Evolutionary conservation across 257 asterid genomes (phyloP), one percentile per base, ranked within the genome.

Genomic region (Capsicum pubescens): DNA sequence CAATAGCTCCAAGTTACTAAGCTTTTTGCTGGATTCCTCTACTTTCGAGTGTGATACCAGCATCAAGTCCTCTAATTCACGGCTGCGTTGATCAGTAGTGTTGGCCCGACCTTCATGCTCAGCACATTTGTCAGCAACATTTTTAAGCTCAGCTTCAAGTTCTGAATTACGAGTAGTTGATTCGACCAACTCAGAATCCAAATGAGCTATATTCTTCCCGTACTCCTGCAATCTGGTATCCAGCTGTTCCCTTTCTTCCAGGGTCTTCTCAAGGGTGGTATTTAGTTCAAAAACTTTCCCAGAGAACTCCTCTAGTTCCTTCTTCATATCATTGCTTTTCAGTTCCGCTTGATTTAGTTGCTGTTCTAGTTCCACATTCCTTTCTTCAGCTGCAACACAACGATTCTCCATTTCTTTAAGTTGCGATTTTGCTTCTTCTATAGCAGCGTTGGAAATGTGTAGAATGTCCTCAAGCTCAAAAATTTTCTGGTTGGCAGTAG

Each of bases 71-170:
- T 95, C 98, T 3, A 95, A 94, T 64, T 94, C 99, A 64, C 90
- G 87, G 88, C 95, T 89, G 46, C 95, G 97, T 84, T 91, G 92
- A 81, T 91, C 92, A 15, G 89, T 86, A 9, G 85, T 90, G 46
- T 86, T 89, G 84, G 92, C 97, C 79, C 90, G 90, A 21, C 89
- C 97, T 86, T 94, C 97, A 3, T 95, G 95, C 89, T 94, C 97
- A 19, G 82, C 85, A 60, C 93, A 88, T 84, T 88, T 91, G 14
- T 89, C 93, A 3, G 60, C 46, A 39, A 80, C 87, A 81, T 77
- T 91, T 92, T 89, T 94, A 81, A 94, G 59, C 83, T 94, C 95
- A 21, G 84, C 67, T 93, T 93, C 97, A 54, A 94, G 95, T 85
- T 94, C 93, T n/a, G 94, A 88, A 77, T 7, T 86, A 69, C 91